These are phyloP conservation scores for Kluyveromyces nonfermentans DNA, from an alignment of 805 yeast species.

Conservation along the genomic window DNA sequence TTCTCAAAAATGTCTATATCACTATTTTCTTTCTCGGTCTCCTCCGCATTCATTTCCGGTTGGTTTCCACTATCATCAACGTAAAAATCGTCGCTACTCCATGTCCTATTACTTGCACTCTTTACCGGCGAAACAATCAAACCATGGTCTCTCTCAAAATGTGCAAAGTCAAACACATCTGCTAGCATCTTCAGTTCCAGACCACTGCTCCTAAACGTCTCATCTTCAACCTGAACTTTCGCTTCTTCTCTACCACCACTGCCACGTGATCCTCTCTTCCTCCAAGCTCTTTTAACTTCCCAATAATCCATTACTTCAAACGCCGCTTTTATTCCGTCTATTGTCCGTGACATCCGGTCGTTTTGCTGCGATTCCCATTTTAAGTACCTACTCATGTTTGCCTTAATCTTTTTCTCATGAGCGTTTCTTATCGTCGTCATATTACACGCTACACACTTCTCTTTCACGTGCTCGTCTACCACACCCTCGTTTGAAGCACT, in stretches of 20 bases:
- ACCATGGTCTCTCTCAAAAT: conserved; percentile 2
- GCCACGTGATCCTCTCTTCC: not conserved
- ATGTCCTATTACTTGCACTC: not conserved
- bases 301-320: conserved; percentile 2
- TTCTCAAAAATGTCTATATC: not conserved
- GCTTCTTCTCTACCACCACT: not conserved
- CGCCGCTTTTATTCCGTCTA: not conserved
- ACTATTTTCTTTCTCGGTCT: not conserved
- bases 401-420: not conserved
- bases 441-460: not conserved
- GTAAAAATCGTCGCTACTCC: not conserved
- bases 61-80: not conserved
- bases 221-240: not conserved
- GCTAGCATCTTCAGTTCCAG: conserved; percentile 3
- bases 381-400: not conserved
- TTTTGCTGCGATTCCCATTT: conserved; percentile 2
- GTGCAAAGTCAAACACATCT: conserved; percentile 8
- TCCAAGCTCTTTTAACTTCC: not conserved
- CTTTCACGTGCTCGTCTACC: too few relatives aligned
- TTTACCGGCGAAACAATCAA: not conserved
- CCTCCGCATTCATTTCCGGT: not conserved
- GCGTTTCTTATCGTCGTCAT: not conserved
- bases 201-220: not conserved
- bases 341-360: not conserved
- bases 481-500: too few relatives aligned